A percentile compares a stretch with the other conserved stretches of the same genome.
Conservation (phyloP, 371 early-diverging fungal genomes). For the Mucor piriformis region DNA sequence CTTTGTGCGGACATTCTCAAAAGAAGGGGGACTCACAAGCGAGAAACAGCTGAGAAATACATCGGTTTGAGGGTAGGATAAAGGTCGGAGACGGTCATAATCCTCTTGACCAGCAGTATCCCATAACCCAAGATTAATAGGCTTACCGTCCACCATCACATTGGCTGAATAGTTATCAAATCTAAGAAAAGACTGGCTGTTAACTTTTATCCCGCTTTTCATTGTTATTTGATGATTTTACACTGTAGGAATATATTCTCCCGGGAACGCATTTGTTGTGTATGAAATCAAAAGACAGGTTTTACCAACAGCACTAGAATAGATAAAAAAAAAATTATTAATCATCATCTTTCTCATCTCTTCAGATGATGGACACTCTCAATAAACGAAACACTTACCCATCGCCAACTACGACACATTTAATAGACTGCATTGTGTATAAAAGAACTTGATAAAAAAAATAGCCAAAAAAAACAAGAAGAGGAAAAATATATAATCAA, state of each 20-base stretch:
- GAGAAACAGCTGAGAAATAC: conserved; percentile 92
- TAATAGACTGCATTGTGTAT: conserved; percentile 88
- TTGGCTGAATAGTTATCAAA: conserved; percentile 97
- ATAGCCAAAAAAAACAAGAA: conserved; percentile 8
- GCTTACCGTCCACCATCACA: conserved; percentile 93
- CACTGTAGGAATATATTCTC: conserved; percentile 98
- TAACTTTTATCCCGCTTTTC: not conserved
- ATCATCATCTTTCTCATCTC: not conserved
- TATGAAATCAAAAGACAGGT: conserved; percentile 95
- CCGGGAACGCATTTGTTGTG: conserved; percentile 97
- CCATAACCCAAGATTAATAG: conserved; percentile 96
- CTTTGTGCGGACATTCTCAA: conserved; percentile 90
- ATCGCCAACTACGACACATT: conserved; percentile 97
- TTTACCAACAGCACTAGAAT: conserved; percentile 94
- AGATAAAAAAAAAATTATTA: too few species aligned
- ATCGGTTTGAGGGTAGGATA: conserved; percentile 95
- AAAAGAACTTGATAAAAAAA: conserved; percentile 7
- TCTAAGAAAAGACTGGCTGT: conserved; percentile 32
- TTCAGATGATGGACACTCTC: too few species aligned
- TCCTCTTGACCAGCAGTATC: conserved; percentile 99
- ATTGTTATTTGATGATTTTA: conserved; percentile 48
- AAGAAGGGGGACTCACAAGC: conserved; percentile 86
- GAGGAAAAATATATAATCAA: conserved; percentile 3
- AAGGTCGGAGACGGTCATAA: conserved; percentile 93
- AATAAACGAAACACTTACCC: conserved; percentile 60